These are phyloP conservation scores for Haplosporangium gracile DNA, from an alignment of 192 early-diverging fungal species.

Conservation along the genomic window DNA sequence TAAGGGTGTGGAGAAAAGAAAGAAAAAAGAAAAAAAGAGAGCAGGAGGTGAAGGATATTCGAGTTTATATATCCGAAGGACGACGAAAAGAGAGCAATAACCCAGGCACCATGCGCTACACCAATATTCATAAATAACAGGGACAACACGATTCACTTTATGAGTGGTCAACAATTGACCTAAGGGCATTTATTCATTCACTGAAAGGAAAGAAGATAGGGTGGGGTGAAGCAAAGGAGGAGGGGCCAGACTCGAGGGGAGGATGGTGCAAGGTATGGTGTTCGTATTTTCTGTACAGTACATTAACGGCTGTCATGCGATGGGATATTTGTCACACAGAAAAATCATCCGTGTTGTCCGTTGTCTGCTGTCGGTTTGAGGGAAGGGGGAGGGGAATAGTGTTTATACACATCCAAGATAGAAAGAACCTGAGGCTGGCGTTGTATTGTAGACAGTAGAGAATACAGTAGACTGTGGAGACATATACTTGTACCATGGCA, in stretches of 20 bases:
- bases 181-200: too few species aligned
- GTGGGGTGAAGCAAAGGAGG: neutral
- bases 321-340: conserved; percentile 2
- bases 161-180: neutral
- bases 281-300: neutral
- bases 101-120: conserved; percentile 11
- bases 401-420: neutral
- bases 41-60: neutral
- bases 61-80: neutral
- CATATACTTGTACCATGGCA: neutral
- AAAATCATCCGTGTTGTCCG: neutral
- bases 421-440: neutral
- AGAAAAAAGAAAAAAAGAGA: neutral
- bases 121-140: neutral
- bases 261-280: neutral
- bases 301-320: conserved; percentile 3
- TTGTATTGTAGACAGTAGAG: neutral
- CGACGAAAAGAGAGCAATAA: neutral
- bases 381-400: neutral
- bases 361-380: neutral
- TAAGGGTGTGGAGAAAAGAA: conserved; percentile 12
- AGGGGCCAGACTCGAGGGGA: neutral
- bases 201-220: neutral
- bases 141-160: neutral
- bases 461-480: neutral